Percentiles rank a stretch among this genome's conserved stretches.
Evolutionary conservation across 495 filamentous ascomycete species (phyloP).

Genomic region (Friedmanniomyces endolithicus): DNA sequence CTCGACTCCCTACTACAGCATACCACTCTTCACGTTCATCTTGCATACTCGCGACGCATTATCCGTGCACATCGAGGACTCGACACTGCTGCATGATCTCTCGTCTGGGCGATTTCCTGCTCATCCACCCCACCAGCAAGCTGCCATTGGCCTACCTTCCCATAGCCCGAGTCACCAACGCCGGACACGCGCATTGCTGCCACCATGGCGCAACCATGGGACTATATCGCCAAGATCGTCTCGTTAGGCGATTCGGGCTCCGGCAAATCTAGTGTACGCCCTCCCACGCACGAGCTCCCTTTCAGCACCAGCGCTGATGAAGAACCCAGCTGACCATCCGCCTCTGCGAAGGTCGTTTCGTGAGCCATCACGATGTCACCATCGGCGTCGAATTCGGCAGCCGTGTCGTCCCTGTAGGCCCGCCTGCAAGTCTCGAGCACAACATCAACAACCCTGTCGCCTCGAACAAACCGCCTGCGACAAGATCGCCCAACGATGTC

Average conservation of each 20-base stretch:
- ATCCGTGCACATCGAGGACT: no score
- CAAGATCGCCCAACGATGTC: constrained; percentile 31
- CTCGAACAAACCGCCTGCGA: constrained; percentile 2
- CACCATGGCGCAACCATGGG: constrained; percentile 10
- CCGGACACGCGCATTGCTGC: no score
- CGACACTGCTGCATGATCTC: no score
- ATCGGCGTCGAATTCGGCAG: constrained; percentile 97
- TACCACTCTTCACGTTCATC: neutral
- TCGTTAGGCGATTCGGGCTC: constrained; percentile 92
- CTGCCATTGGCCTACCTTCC: no score
- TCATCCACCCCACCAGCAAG: no score
- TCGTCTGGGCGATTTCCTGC: no score
- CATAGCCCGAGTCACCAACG: no score
- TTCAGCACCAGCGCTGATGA: constrained; percentile 15
- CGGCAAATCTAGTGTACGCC: constrained; percentile 65
- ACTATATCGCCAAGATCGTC: constrained; percentile 46
- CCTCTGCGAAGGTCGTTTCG: constrained; percentile 94
- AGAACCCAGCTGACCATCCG: constrained; percentile 65
- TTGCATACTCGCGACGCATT: neutral
- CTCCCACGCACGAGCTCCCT: neutral
- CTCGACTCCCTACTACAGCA: neutral
- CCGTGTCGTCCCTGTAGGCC: constrained; percentile 82
- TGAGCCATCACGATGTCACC: constrained; percentile 84
- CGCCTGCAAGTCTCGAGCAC: constrained; percentile 47
- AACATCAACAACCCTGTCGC: constrained; percentile 33